Base-by-base conservation (phyloP, 768 basidiomycete genomes). In the Phlegmacium glaucopus region DNA sequence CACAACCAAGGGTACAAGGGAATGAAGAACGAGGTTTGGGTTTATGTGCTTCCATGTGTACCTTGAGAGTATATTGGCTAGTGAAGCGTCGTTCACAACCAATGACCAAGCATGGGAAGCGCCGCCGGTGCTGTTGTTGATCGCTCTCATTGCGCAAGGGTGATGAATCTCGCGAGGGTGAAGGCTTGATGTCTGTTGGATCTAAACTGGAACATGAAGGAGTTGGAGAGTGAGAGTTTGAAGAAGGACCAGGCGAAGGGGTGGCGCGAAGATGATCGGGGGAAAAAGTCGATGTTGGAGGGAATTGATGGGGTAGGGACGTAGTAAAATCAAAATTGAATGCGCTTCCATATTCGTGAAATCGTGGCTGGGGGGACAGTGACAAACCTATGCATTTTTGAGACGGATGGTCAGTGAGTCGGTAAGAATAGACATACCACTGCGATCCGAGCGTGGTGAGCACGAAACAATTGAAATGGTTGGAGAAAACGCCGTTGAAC, bases 1-100 rank as follows among this genome's bases (percentile, higher is more conserved):
- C 63, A 56, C 79, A 81, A 11, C 79, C 79, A n/a, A 74, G 65
- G 6, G 76, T 76, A 56, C 79, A 79, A 13, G 72, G 72, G 53
- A 76, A 78, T 2, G 71, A 64, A 1, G 67, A 63, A 26, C 73
- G 71, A 6, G 72, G 75, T 52, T 78, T 78, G 13, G 75, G 76
- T 51, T 73, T 75, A 58, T 80, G 78, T 0, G 77, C 74, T 45
- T 75, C 74, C 72, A 77, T 72, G 54, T 80, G 78, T 30, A 78
- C 77, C 49, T 74, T 74, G 15, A 78, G 63, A 8, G 78, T 79
- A 57, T 79, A 78, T 50, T 78, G 73, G 49, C 72, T 76, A 4
- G 76, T 79, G 55, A 79, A 80, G 8, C 72, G 67, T 29, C 77
- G 71, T 28, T 62, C 61, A 56, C 78, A 80, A 4, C 73, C 74